Conservation (phyloP, 257 asterid genomes). For the Nicotiana benthamiana region DNA sequence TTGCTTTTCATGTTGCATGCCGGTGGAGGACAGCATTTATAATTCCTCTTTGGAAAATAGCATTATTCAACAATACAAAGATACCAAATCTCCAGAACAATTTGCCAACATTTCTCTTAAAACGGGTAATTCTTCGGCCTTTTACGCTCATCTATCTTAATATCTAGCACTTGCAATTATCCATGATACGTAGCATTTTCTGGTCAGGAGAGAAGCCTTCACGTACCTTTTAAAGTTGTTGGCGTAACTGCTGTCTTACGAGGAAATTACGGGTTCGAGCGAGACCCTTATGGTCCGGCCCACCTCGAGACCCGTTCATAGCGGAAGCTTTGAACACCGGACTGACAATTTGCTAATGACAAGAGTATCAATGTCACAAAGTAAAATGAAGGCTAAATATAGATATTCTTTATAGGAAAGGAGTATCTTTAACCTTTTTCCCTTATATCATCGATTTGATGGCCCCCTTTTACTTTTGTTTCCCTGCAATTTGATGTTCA, state of each 20-base stretch:
- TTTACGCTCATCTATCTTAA: not conserved
- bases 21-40: slow-evolving; percentile 31
- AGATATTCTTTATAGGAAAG: not conserved
- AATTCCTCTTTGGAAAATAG: slow-evolving; percentile 22
- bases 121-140: not conserved
- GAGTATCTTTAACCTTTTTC: not conserved
- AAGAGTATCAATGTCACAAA: not conserved
- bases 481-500: not conserved
- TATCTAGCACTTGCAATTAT: too few relatives aligned
- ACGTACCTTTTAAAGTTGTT: too few relatives aligned
- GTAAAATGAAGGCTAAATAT: not conserved
- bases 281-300: too few relatives aligned
- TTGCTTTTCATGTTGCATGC: slow-evolving; percentile 71
- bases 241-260: too few relatives aligned
- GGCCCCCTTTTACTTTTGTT: not conserved
- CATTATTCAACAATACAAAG: slow-evolving; percentile 11
- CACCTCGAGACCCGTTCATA: too few relatives aligned
- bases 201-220: too few relatives aligned
- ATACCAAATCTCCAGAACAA: slow-evolving; percentile 9
- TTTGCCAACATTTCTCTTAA: slow-evolving; percentile 33
- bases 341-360: not conserved
- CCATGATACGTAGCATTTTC: not conserved
- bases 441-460: not conserved
- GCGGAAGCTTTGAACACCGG: too few relatives aligned
- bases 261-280: too few relatives aligned